Percentiles rank a stretch among this genome's conserved stretches.
phyloP scores from a whole-genome alignment of 805 yeast genomes.

The Helenozyma baotianmanensis region DNA sequence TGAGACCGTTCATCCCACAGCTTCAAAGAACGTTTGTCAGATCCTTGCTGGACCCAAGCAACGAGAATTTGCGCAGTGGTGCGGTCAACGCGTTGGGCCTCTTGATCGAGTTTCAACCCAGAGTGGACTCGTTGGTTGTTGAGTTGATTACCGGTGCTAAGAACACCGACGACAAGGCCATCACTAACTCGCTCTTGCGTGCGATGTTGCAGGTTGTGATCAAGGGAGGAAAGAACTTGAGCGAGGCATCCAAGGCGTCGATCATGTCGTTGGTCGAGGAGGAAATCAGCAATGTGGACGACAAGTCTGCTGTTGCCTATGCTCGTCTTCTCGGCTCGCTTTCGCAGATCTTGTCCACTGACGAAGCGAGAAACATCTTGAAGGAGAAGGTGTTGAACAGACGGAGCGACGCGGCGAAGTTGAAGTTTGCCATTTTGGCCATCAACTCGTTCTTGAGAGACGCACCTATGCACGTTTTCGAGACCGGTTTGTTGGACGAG shows the following conservation, averaged over 20 bases:
- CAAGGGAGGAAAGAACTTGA: conserved; percentile 74
- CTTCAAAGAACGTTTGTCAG: conserved; percentile 95
- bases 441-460: conserved; percentile 77
- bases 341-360: conserved; percentile 58
- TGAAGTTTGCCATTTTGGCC: conserved; percentile 60
- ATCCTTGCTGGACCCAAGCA: conserved; percentile 73
- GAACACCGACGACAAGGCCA: conserved; percentile 59
- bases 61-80: conserved; percentile 68
- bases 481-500: conserved; percentile 46
- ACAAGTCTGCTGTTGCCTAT: conserved; percentile 65
- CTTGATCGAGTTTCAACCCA: conserved; percentile 81
- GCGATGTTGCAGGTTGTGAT: conserved; percentile 79
- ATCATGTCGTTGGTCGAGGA: conserved; percentile 72
- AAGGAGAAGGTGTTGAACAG: conserved; percentile 53
- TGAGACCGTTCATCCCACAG: conserved; percentile 96
- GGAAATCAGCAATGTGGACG: conserved; percentile 50
- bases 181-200: conserved; percentile 78
- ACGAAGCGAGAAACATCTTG: conserved; percentile 60
- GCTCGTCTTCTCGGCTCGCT: conserved; percentile 77
- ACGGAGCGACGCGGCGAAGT: conserved; percentile 41
- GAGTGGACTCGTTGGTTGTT: conserved; percentile 87
- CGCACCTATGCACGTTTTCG: conserved; percentile 62
- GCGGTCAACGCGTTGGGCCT: conserved; percentile 91
- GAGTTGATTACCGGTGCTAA: conserved; percentile 78
- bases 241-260: conserved; percentile 63